Conservation (phyloP, 352 stramenopile species). For the Hyaloperonospora brassicae region DNA sequence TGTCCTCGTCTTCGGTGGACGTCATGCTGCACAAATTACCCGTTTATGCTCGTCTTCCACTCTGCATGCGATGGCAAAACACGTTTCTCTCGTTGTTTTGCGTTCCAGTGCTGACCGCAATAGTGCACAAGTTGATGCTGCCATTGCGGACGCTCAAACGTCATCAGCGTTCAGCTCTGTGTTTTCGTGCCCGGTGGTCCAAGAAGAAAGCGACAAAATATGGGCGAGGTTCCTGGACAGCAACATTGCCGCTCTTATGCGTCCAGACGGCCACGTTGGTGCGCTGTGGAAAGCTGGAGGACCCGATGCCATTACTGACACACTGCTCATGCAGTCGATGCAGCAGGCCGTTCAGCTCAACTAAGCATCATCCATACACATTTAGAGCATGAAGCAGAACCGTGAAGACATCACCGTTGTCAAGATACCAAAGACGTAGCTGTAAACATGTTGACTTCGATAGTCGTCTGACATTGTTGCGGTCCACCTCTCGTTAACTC, state of each 20-base stretch:
- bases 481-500: too few species aligned
- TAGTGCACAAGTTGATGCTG: constrained; percentile 7
- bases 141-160: constrained; percentile 9
- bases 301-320: constrained; percentile 13
- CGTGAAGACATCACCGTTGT: too few species aligned
- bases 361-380: constrained; percentile 8
- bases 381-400: background rate
- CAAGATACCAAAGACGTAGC: too few species aligned
- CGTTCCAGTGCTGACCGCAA: constrained; percentile 17
- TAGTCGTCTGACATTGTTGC: too few species aligned
- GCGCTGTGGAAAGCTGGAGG: constrained; percentile 38
- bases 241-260: constrained; percentile 46
- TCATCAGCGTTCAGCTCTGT: constrained; percentile 25
- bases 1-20: constrained; percentile 38
- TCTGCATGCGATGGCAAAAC: constrained; percentile 16
- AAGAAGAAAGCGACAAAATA: constrained; percentile 21
- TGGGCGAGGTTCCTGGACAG: constrained; percentile 36
- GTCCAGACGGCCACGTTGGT: constrained; percentile 77
- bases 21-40: constrained; percentile 19
- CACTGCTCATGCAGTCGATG: constrained; percentile 16
- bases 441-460: too few species aligned
- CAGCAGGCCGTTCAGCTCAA: constrained; percentile 26
- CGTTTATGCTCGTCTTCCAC: constrained; percentile 9
- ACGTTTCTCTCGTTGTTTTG: constrained; percentile 38
- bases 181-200: constrained; percentile 24